Evolutionary conservation across 1,284 basidiomycete genomes (phyloP).

Genomic region (Coniferiporia sulphurascens): DNA sequence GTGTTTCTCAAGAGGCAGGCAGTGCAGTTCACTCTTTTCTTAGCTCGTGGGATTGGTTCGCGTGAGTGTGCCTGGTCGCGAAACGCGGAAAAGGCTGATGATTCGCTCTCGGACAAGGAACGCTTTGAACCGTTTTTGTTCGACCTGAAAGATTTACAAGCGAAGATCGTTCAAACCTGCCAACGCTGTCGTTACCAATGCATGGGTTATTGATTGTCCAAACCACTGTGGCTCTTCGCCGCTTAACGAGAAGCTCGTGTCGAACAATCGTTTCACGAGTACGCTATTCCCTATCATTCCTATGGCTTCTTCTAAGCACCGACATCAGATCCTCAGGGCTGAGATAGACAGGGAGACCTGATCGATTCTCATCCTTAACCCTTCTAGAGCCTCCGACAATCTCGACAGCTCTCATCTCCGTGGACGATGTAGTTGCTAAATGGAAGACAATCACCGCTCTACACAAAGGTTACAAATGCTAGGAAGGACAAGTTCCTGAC

Average conservation of each 20-base stretch:
- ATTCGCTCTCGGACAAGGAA: slow-evolving; percentile 40
- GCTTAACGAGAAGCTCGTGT: slow-evolving; percentile 7
- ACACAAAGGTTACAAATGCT: background rate
- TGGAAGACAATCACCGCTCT: background rate
- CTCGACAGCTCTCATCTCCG: background rate
- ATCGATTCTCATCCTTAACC: background rate
- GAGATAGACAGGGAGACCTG: background rate
- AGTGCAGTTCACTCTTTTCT: background rate
- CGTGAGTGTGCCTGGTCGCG: background rate
- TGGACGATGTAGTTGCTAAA: background rate
- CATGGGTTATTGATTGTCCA: slow-evolving; percentile 15
- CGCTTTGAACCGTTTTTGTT: slow-evolving; percentile 55
- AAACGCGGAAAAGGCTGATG: background rate
- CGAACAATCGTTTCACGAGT: background rate
- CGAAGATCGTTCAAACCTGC: too few relatives aligned
- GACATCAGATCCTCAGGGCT: background rate
- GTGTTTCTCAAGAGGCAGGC: too few relatives aligned
- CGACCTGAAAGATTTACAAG: slow-evolving; percentile 32
- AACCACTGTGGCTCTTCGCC: slow-evolving; percentile 11
- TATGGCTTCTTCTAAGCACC: background rate
- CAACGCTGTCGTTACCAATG: background rate
- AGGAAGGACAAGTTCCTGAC: slow-evolving; percentile 6
- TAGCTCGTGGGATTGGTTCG: background rate
- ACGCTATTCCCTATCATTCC: background rate
- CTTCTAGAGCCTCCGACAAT: background rate